phyloP scores from a whole-genome alignment of 768 basidiomycete genomes.

The Termitomyces eurrhizus region DNA sequence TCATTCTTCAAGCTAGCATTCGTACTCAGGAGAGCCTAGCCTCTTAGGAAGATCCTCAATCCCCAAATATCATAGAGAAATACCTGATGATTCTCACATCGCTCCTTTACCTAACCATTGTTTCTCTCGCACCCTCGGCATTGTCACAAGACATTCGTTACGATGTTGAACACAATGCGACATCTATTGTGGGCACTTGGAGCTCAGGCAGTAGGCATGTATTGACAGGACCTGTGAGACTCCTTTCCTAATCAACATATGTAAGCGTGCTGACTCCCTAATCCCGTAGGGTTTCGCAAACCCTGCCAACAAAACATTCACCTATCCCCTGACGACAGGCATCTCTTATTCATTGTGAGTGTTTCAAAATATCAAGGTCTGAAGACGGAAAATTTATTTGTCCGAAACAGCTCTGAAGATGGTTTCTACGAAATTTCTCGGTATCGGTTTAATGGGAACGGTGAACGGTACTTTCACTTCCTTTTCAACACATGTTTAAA shows the following conservation, averaged over 20 bases:
- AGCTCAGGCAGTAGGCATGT: slow-evolving; percentile 74
- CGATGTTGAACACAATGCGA: slow-evolving; percentile 57
- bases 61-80: slow-evolving; percentile 13
- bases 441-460: slow-evolving; percentile 88
- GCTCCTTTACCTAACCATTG: slow-evolving; percentile 35
- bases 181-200: slow-evolving; percentile 80
- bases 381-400: slow-evolving; percentile 8
- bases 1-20: slow-evolving; percentile 11
- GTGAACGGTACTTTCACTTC: slow-evolving; percentile 34
- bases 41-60: not conserved
- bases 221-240: slow-evolving; percentile 76
- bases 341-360: slow-evolving; percentile 88
- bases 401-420: slow-evolving; percentile 51
- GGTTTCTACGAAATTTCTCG: slow-evolving; percentile 87
- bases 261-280: slow-evolving; percentile 7
- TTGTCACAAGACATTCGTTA: slow-evolving; percentile 38
- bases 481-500: not conserved
- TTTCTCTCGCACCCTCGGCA: slow-evolving; percentile 30
- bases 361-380: not conserved
- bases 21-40: slow-evolving; percentile 7
- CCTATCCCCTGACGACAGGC: slow-evolving; percentile 81
- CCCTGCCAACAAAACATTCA: slow-evolving; percentile 79
- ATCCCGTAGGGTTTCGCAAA: slow-evolving; percentile 70
- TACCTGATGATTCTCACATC: slow-evolving; percentile 37
- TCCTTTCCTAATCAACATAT: slow-evolving; percentile 1